Evolutionary conservation across 306 rosid genomes (phyloP), one percentile per base, ranked within the genome.

Genomic region (Dryas alaskensis): DNA sequence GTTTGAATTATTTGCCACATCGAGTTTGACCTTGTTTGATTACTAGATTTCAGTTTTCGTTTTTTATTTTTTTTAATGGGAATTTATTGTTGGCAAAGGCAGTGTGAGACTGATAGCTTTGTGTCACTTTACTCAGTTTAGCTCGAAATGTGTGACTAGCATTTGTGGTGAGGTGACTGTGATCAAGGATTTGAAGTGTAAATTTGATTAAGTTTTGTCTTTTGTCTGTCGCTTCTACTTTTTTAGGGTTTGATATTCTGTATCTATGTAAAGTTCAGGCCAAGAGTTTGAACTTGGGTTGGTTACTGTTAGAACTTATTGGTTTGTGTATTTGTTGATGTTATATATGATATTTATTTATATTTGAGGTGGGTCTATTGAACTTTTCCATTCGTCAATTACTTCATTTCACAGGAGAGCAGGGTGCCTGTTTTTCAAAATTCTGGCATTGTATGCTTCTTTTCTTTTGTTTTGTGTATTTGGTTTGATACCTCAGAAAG

Each of bases 131-230:
- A 61, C 25, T 59, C 42, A 17, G 73, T 64, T 49, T 70, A 22
- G 53, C 78, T 73, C 62, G 49, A 61, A 73, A 22, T 77, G 76
- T 57, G 1, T 43, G 68, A 63, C 47, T 43, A 57, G 39, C 67
- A 39, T 51, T 22, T 48, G 45, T 6, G 67, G 64, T 63, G 69
- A 50, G 58, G 50, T 17, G 17, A 64, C 61, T 40, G 65, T 40
- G 75, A 69, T 74, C 76, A 44, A 63, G 37, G 50, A n/a, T 63
- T 69, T 19, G 68, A 65, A 48, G 73, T 31, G 10, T 51, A 45
- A 17, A 57, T 54, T 69, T 59, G 69, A 10, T 69, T 60, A n/a
- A 10, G 31, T 14, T 68, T 67, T 61, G 14, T 10, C 27, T 25
- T 45, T 57, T 19, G 48, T 31, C 8, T 17, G 43, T 19, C 16